Percentiles rank a stretch among this genome's conserved stretches.
Evolutionary conservation across 768 basidiomycete genomes (phyloP).

Genomic region (Gyrodon lividus): DNA sequence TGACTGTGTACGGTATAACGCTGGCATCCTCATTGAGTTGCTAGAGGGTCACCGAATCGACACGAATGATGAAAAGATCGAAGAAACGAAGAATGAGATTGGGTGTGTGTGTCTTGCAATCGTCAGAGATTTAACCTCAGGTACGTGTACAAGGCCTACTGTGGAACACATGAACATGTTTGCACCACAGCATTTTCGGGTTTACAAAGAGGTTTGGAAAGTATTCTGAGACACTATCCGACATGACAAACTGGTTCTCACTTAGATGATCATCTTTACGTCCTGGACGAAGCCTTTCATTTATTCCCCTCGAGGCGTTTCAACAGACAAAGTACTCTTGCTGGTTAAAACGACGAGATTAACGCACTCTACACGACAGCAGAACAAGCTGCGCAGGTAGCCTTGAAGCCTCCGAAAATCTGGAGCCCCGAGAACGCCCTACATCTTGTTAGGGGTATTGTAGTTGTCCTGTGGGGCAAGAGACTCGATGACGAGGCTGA

Average conservation of each 20-base stretch:
- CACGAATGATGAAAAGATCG: constrained; percentile 6
- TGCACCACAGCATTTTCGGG: constrained; percentile 20
- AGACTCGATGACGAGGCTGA: constrained; percentile 10
- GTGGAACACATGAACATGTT: constrained; percentile 21
- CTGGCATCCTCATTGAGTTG: constrained; percentile 18
- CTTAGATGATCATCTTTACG: constrained; percentile 18
- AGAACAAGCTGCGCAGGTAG: not conserved
- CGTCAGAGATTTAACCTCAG: constrained; percentile 1
- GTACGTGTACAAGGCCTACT: not conserved
- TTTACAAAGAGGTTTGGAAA: constrained; percentile 19
- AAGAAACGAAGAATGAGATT: constrained; percentile 13
- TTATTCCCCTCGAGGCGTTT: not conserved
- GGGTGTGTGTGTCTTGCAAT: constrained; percentile 3
- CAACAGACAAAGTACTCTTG: constrained; percentile 14
- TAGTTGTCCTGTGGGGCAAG: constrained; percentile 12
- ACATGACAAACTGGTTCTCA: not conserved
- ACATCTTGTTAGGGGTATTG: constrained; percentile 11
- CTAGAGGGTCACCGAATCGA: constrained; percentile 9
- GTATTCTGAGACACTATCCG: not conserved
- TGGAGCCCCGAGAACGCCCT: constrained; percentile 18
- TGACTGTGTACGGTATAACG: constrained; percentile 20
- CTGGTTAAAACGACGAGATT: constrained; percentile 12
- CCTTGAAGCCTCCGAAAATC: constrained; percentile 14
- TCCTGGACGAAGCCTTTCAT: constrained; percentile 11
- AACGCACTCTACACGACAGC: constrained; percentile 10